Base-by-base conservation (phyloP, 1,284 basidiomycete species). In the Schizophyllum commune region DNA sequence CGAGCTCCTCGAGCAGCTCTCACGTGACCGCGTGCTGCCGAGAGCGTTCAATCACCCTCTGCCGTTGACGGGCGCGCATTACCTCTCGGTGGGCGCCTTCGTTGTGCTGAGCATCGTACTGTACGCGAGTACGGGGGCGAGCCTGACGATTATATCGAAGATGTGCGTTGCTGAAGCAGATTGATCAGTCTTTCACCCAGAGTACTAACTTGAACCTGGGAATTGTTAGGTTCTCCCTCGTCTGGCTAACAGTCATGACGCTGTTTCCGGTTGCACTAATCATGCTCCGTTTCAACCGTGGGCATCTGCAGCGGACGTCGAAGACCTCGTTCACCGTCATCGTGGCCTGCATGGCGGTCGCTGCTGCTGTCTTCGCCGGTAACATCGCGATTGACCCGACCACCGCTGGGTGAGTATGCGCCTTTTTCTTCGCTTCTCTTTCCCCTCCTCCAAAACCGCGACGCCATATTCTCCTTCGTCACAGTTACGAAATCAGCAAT, bases 151-250 rank as follows among this genome's bases (percentile, higher is more conserved):
- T 15, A 73, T 88, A 22, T 88, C 85, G 1, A 80, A 81, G 61
- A 84, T 87, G 82, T 83, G 60, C 51, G 75, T 68, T n/a, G n/a
- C n/a, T n/a, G n/a, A n/a, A n/a, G n/a, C n/a, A n/a, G n/a, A n/a
- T n/a, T n/a, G n/a, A n/a, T n/a, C n/a, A n/a, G n/a, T n/a, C n/a
- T n/a, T n/a, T n/a, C n/a, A n/a, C n/a, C n/a, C n/a, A n/a, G n/a
- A n/a, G n/a, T n/a, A n/a, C n/a, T n/a, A n/a, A n/a, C n/a, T n/a
- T n/a, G n/a, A n/a, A n/a, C n/a, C n/a, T n/a, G n/a, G n/a, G n/a
- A n/a, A n/a, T n/a, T n/a, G n/a, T n/a, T n/a, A 82, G 81, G 77
- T 86, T 85, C 70, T 80, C 83, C 1, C 75, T 88, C 11, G 81
- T 81, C 2, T 89, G 86, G 83, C 75, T 89, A 17, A 74, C 78